Percentiles rank a stretch among this genome's conserved stretches.
phyloP scores from a whole-genome alignment of 2,329 filamentous ascomycete species.

The Mollisia scopiformis region DNA sequence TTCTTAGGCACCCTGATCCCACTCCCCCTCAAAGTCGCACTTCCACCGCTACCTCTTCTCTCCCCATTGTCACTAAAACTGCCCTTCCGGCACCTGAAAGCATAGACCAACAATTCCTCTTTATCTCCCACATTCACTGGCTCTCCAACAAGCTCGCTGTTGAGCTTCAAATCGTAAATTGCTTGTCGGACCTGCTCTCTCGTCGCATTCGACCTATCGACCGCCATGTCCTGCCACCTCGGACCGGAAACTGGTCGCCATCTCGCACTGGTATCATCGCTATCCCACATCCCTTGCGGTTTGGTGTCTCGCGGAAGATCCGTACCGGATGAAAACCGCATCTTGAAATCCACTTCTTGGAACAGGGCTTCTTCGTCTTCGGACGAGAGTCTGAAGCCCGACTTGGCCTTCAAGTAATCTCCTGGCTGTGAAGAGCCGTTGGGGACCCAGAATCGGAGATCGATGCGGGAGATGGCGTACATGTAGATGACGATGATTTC shows the following conservation, averaged over 20 bases:
- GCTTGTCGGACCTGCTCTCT: conserved; percentile 13
- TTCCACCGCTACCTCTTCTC: not conserved
- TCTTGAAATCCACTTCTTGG: conserved; percentile 18
- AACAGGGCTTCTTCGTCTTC: conserved; percentile 5
- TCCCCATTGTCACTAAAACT: not conserved
- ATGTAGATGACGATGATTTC: conserved; percentile 71
- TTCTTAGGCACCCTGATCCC: not conserved
- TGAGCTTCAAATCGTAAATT: conserved; percentile 12
- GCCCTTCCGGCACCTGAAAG: conserved; percentile 13
- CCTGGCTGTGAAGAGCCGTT: conserved; percentile 65
- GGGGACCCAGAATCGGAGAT: conserved; percentile 75
- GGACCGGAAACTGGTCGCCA: not conserved
- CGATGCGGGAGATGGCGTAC: conserved; percentile 71
- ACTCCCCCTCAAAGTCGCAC: not conserved
- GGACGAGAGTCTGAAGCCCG: not conserved
- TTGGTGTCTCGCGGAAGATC: not conserved
- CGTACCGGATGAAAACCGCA: conserved; percentile 4
- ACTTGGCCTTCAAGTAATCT: conserved; percentile 35
- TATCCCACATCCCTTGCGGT: not conserved
- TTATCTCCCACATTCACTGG: conserved; percentile 18
- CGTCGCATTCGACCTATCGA: not conserved
- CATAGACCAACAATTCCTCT: conserved; percentile 17
- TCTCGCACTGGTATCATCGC: not conserved
- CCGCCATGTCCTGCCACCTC: not conserved
- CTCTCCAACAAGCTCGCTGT: conserved; percentile 10